Percentiles rank a stretch among this genome's conserved stretches.
These are phyloP conservation scores for Tuber indicum DNA, from an alignment of 495 filamentous ascomycete genomes.

Conservation along the genomic window DNA sequence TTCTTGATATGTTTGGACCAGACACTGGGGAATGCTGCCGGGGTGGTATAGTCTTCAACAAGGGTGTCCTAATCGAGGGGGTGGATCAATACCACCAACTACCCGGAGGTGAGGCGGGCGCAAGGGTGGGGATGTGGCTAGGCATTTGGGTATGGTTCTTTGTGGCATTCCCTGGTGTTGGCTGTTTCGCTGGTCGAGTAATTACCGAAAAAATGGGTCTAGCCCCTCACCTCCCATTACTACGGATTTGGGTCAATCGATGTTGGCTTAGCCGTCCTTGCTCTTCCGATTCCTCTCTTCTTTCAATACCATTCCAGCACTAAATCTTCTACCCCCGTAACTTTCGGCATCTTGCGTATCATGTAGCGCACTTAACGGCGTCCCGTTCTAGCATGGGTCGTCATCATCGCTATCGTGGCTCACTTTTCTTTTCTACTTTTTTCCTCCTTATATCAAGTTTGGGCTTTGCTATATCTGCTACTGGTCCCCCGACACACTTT, in stretches of 20 bases:
- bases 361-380: slow-evolving; percentile 49
- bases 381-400: slow-evolving; percentile 54
- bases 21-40: slow-evolving; percentile 39
- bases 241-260: slow-evolving; percentile 57
- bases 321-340: slow-evolving; percentile 59
- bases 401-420: slow-evolving; percentile 58
- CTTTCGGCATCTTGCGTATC: slow-evolving; percentile 52
- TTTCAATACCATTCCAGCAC: slow-evolving; percentile 64
- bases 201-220: slow-evolving; percentile 57
- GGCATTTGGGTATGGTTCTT: slow-evolving; percentile 70
- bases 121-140: slow-evolving; percentile 70
- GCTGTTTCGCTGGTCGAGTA: slow-evolving; percentile 60
- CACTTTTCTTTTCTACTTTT: slow-evolving; percentile 54
- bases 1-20: slow-evolving; percentile 65
- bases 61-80: slow-evolving; percentile 23
- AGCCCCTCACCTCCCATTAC: slow-evolving; percentile 56
- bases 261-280: slow-evolving; percentile 57
- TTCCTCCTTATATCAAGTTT: slow-evolving; percentile 59
- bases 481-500: slow-evolving; percentile 53
- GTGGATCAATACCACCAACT: slow-evolving; percentile 27
- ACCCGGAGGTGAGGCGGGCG: slow-evolving; percentile 47
- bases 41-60: slow-evolving; percentile 36
- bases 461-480: slow-evolving; percentile 58
- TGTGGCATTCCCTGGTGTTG: slow-evolving; percentile 60
- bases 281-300: slow-evolving; percentile 57